phyloP scores from a whole-genome alignment of 495 filamentous ascomycete species.

The Penicillium chermesinum region DNA sequence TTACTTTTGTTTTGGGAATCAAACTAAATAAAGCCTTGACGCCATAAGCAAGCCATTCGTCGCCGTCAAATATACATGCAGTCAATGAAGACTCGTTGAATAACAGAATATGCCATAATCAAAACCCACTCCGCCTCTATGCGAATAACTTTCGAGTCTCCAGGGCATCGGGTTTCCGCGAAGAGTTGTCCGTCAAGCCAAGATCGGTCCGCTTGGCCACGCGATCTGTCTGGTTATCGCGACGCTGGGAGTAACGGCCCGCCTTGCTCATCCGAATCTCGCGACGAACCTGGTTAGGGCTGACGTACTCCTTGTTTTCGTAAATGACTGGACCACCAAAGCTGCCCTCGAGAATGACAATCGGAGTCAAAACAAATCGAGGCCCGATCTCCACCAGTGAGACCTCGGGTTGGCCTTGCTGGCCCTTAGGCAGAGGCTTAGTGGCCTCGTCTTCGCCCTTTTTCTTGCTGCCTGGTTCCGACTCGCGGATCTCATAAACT shows the following conservation, averaged over 20 bases:
- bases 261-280: slow-evolving; percentile 74
- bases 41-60: slow-evolving; percentile 38
- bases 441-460: slow-evolving; percentile 23
- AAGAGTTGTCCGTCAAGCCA: slow-evolving; percentile 63
- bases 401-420: slow-evolving; percentile 57
- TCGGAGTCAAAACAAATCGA: slow-evolving; percentile 90
- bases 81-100: slow-evolving; percentile 20
- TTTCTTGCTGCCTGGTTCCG: slow-evolving; percentile 50
- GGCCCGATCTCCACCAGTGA: slow-evolving; percentile 91
- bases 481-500: slow-evolving; percentile 88
- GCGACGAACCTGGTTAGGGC: slow-evolving; percentile 85
- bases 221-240: slow-evolving; percentile 66
- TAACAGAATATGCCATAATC: slow-evolving; percentile 21
- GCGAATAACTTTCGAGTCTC: slow-evolving; percentile 80
- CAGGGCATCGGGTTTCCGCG: slow-evolving; percentile 60
- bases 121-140: slow-evolving; percentile 33
- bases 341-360: slow-evolving; percentile 89
- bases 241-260: slow-evolving; percentile 63
- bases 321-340: slow-evolving; percentile 97
- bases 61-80: slow-evolving; percentile 40
- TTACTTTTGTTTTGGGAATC: slow-evolving; percentile 22
- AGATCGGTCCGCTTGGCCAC: slow-evolving; percentile 69
- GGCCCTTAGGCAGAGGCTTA: slow-evolving; percentile 33
- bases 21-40: slow-evolving; percentile 33
- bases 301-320: slow-evolving; percentile 98